Evolutionary conservation across 345 rosid genomes (phyloP), one percentile per base, ranked within the genome.

Genomic region (Diplotaxis tenuifolia): DNA sequence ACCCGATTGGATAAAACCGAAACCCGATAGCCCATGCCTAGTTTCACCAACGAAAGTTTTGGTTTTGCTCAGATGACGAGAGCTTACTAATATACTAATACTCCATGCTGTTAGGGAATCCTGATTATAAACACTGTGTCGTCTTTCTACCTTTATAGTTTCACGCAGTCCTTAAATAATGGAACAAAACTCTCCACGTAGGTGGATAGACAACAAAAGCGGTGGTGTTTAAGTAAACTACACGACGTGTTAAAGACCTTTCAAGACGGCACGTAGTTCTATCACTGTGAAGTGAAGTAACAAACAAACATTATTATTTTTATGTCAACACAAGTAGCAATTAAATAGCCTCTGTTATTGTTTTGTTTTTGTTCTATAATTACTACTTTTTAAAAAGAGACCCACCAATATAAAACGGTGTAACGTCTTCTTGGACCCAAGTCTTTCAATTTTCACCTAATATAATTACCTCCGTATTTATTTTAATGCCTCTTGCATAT

Each of bases 381-480:
- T 4, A 25, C 12, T 25, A 16, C 21, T 16, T 18, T 6, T 3
- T 5, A 50, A 62, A 40, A 22, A 54, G 63, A 69, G 68, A 64
- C 8, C 62, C 75, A 62, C 69, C 69, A 8, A 74, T 62, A 52
- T 72, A 78, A 38, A 64, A 58, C 73, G 73, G 77, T 64, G 62
- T 34, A 57, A 11, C 9, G 64, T 28, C 19, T 62, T 54, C 7
- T 31, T 55, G 75, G 79, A 70, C 68, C 70, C 71, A 62, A 63
- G 22, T 61, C 74, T 62, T 75, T 75, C 58, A 75, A 75, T 62
- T 75, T 76, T 64, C 79, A 76, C 79, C 79, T 76, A 76, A 76
- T 70, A 28, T 45, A 63, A 63, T 75, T 75, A 69, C 75, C 65
- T 62, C 70, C 53, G 42, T 69, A 62, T 75, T 69, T 32, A 36